Base-by-base conservation (phyloP, 2,329 filamentous ascomycete genomes). In the Pseudogymnoascus sp. region DNA sequence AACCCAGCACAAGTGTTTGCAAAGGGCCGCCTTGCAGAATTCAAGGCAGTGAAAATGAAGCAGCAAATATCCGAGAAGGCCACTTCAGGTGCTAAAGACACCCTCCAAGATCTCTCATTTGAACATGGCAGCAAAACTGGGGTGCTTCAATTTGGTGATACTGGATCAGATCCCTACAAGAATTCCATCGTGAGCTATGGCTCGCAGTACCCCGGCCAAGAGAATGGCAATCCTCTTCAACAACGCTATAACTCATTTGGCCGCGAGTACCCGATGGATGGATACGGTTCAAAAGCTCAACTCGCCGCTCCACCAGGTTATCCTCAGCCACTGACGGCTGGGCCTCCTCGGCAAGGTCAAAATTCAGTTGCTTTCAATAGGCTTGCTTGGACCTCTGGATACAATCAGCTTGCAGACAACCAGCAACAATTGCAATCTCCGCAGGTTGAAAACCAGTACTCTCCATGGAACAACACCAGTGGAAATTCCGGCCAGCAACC, bases 321-420 rank as follows among this genome's bases (percentile, higher is more conserved):
- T 35, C 72, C 71, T 59, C 69, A 70, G 29, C 72, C 73, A 31
- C 67, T 74, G 6, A 74, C 71, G n/a, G 73, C 73, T 24, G 73
- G 73, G 21, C 73, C 73, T 59, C 73, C 73, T 47, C 70, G 73
- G 26, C 70, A 72, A 44, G 68, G 73, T 29, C 66, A 70, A 50
- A 65, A 56, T 29, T 63, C 62, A 8, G 50, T 33, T 11, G 53
- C 61, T 16, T 38, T 44, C 13, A 66, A 60, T 59, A 68, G 42
- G 56, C 16, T 53, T 37, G 61, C 61, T 31, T 53, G 19, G 42
- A 40, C 13, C 40, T 29, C 35, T 40, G 59, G 21, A 26, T 11
- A 31, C 19, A 61, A 7, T 8, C 50, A 56, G 16, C 24, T 31
- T 26, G n/a, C 59, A 37, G 21, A 61, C 29, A 31, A 61, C 26